Evolutionary conservation across 225 moss, liverwort and hornwort species (phyloP), one percentile per base, ranked within the genome.

Genomic region (Antitrichia curtipendula): DNA sequence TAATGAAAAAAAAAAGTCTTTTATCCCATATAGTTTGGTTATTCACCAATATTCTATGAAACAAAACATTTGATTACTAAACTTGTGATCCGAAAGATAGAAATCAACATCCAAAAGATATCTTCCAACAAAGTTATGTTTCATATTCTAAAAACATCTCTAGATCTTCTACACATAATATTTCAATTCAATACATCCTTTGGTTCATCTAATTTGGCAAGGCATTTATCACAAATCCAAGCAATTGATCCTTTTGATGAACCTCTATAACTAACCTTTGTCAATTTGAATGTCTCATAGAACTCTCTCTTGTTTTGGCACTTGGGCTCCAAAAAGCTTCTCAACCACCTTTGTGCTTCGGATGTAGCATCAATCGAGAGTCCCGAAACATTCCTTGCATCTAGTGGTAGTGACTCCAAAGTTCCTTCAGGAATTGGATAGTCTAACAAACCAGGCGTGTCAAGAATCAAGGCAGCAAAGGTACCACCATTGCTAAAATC

Each of bases 351-450:
- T 73, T 81, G 29, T 1, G 45, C 56, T 0, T 81, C 28, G 0
- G 29, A 64, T 31, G 21, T 56, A 18, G 56, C 73, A 43, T 45
- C 29, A 7, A 3, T 8, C 0, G 53, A 43, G 1, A 88, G 71
- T 11, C 8, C 34, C 2, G 2, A 5, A 29, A 45, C 9, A 17
- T 17, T 45, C 45, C 10, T 3, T 25, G 8, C 4, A 8, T 36
- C 72, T 2, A 6, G 0, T 0, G 72, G 43, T 6, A 88, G 4
- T 4, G 34, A 28, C 12, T 62, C n/a, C 27, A 80, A 71, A 15
- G 3, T 72, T 29, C 2, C 2, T 0, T 0, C 0, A 28, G 28
- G 72, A 45, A 45, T 45, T 29, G 0, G 10, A 45, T 6, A 72
- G 17, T 72, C 45, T 28, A 28, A 72, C 0, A 45, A 45, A 5